phyloP scores from a whole-genome alignment of 2,329 filamentous ascomycete species.

The Juglanconis juglandina region DNA sequence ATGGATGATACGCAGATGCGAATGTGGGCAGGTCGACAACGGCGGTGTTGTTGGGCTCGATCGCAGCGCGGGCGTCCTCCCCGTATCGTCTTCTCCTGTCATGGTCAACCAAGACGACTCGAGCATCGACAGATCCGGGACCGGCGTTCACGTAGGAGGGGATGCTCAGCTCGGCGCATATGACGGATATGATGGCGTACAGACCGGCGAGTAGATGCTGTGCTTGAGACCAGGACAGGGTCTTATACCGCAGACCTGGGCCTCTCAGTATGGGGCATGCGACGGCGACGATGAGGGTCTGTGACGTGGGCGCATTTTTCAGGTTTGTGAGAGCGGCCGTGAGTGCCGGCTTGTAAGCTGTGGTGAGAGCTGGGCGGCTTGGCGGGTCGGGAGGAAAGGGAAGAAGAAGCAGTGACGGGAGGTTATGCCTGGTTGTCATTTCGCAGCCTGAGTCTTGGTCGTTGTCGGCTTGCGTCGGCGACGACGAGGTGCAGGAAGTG shows the following conservation, averaged over 20 bases:
- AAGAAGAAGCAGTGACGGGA: slow-evolving; percentile 58
- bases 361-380: slow-evolving; percentile 47
- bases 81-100: slow-evolving; percentile 32
- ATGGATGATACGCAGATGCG: slow-evolving; percentile 52
- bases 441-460: too few relatives aligned
- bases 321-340: slow-evolving; percentile 50
- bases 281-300: slow-evolving; percentile 54
- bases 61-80: slow-evolving; percentile 32
- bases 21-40: slow-evolving; percentile 51
- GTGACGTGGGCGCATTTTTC: slow-evolving; percentile 33
- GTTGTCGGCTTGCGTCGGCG: background rate
- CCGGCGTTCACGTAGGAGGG: slow-evolving; percentile 58
- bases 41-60: slow-evolving; percentile 42
- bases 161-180: slow-evolving; percentile 62
- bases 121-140: slow-evolving; percentile 69
- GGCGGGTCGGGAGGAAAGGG: slow-evolving; percentile 59
- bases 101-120: slow-evolving; percentile 71
- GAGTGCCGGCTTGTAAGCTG: slow-evolving; percentile 59
- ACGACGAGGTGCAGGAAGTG: background rate
- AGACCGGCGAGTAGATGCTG: slow-evolving; percentile 73
- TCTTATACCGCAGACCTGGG: slow-evolving; percentile 45
- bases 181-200: slow-evolving; percentile 72
- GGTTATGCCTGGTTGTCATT: slow-evolving; percentile 19
- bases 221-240: slow-evolving; percentile 61
- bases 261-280: slow-evolving; percentile 59